Conservation (phyloP, 2,329 filamentous ascomycete species). For the Colletotrichum truncatum region DNA sequence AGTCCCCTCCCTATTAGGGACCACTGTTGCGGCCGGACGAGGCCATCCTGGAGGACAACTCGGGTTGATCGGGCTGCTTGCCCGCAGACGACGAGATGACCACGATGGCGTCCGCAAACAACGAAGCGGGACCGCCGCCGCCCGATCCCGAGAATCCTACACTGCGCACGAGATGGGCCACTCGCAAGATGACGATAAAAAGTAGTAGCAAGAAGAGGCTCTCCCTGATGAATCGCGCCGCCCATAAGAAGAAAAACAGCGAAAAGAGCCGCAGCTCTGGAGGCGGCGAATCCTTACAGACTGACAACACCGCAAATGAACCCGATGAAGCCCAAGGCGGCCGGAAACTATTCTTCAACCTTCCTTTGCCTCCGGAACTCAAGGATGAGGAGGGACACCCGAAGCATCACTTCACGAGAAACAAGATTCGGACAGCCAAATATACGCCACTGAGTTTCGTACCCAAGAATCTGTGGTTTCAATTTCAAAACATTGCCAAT, state of each 20-base stretch:
- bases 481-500: slow-evolving; percentile 99
- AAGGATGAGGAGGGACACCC: slow-evolving; percentile 85
- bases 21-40: slow-evolving; percentile 36
- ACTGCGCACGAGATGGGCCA: slow-evolving; percentile 93
- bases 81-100: slow-evolving; percentile 33
- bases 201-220: slow-evolving; percentile 82
- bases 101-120: slow-evolving; percentile 36
- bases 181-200: slow-evolving; percentile 82
- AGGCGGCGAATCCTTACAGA: slow-evolving; percentile 39
- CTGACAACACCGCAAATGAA: slow-evolving; percentile 39
- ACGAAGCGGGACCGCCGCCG: slow-evolving; percentile 53
- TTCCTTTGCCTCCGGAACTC: slow-evolving; percentile 77
- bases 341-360: slow-evolving; percentile 84
- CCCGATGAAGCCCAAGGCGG: slow-evolving; percentile 51
- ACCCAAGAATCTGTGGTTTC: slow-evolving; percentile 96
- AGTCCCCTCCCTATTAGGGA: slow-evolving; percentile 19
- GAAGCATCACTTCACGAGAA: slow-evolving; percentile 76
- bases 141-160: slow-evolving; percentile 50
- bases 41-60: slow-evolving; percentile 51
- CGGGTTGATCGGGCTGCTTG: slow-evolving; percentile 47
- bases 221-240: slow-evolving; percentile 81
- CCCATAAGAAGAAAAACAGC: slow-evolving; percentile 68
- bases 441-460: slow-evolving; percentile 96
- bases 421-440: slow-evolving; percentile 98
- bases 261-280: slow-evolving; percentile 74